phyloP scores from a whole-genome alignment of 208 protist genomes.

The Trypanosoma platydactyli region DNA sequence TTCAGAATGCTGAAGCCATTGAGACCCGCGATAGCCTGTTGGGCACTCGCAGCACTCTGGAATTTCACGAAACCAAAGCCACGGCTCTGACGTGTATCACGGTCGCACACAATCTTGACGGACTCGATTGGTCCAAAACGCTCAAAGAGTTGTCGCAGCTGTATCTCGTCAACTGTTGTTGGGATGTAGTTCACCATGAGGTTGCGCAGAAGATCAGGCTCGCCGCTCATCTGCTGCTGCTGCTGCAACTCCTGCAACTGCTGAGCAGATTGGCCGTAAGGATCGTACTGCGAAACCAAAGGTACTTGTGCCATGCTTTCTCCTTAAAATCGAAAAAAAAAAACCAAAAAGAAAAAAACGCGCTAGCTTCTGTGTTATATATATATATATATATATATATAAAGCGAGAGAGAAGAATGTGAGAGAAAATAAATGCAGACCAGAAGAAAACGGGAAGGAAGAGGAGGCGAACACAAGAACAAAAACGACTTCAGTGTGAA shows the following conservation, averaged over 20 bases:
- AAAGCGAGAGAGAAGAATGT: too few relatives aligned
- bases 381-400: too few relatives aligned
- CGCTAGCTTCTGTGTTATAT: too few relatives aligned
- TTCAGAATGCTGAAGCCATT: conserved; percentile 88
- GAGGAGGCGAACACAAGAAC: too few relatives aligned
- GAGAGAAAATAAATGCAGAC: too few relatives aligned
- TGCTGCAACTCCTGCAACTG: conserved; percentile 19
- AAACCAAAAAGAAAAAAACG: conserved; percentile 2
- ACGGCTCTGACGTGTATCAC: conserved; percentile 78
- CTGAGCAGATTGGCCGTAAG: conserved; percentile 15
- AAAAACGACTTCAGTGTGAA: too few relatives aligned
- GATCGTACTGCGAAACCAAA: conserved; percentile 28
- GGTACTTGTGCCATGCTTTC: conserved; percentile 23
- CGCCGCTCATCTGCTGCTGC: conserved; percentile 38
- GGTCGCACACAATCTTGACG: conserved; percentile 90
- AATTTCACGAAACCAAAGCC: conserved; percentile 93
- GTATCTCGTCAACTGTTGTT: conserved; percentile 78
- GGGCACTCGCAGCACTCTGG: conserved; percentile 60
- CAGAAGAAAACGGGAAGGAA: too few relatives aligned
- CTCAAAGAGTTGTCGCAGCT: conserved; percentile 85
- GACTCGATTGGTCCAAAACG: conserved; percentile 83
- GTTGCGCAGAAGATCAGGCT: conserved; percentile 79
- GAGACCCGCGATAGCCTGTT: conserved; percentile 74
- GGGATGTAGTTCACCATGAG: conserved; percentile 92
- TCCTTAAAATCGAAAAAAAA: background rate